Conservation (phyloP, 305 asterid species). For the Fraxinus floribunda region DNA sequence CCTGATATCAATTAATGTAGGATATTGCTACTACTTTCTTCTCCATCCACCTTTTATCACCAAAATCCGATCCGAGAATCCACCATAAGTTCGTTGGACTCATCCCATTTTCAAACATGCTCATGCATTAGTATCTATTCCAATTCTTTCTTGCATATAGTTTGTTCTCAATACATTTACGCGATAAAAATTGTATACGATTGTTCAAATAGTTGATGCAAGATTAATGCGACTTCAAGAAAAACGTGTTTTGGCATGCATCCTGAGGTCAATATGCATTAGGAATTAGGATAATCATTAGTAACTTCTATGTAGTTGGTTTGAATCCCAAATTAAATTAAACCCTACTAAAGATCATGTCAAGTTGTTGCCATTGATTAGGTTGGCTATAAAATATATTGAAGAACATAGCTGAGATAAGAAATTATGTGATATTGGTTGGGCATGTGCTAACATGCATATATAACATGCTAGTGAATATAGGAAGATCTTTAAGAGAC, state of each 20-base stretch:
- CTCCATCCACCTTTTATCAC: not conserved
- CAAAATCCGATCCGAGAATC: not conserved
- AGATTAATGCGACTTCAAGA: not conserved
- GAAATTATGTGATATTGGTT: constrained; percentile 8
- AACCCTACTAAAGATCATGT: not conserved
- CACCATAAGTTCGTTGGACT: not conserved
- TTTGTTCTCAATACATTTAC: not conserved
- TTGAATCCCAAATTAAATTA: not conserved
- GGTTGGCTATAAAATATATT: constrained; percentile 5
- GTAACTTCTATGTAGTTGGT: not conserved
- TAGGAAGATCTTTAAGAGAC: constrained; percentile 48
- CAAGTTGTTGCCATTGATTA: constrained; percentile 15
- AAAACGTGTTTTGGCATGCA: not conserved
- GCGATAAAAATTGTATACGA: not conserved
- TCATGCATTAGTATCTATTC: too few species aligned
- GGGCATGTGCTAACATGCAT: constrained; percentile 56
- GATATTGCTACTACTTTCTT: not conserved
- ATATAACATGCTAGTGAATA: constrained; percentile 46
- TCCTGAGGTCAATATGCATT: not conserved
- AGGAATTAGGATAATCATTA: not conserved
- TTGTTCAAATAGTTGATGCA: not conserved
- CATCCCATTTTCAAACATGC: not conserved
- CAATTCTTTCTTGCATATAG: not conserved
- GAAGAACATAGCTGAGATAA: not conserved
- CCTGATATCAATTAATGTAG: not conserved